phyloP scores from a whole-genome alignment of 1,284 basidiomycete species.

The Leccinum insigne region DNA sequence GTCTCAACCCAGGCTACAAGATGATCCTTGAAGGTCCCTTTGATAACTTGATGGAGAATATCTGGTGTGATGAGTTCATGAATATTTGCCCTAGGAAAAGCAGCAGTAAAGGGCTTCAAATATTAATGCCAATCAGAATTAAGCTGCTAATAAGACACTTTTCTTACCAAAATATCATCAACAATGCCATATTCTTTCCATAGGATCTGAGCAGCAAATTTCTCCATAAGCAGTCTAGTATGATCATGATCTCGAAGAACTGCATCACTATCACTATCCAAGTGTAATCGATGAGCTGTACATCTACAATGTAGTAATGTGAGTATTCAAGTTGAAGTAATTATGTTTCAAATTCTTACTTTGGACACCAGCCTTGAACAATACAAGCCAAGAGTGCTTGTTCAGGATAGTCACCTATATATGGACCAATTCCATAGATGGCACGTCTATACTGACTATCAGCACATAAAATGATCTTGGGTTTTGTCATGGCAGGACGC shows the following conservation, averaged over 20 bases:
- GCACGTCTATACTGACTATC: no score
- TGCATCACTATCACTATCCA: background rate
- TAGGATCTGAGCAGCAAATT: background rate
- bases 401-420: background rate
- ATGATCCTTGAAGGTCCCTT: no score
- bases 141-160: background rate
- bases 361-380: background rate
- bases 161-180: background rate
- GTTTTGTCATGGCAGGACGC: no score
- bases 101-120: background rate
- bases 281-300: background rate
- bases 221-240: background rate
- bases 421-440: background rate
- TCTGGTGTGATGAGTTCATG: no score
- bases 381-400: background rate
- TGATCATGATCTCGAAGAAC: background rate
- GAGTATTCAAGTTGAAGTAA: background rate
- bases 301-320: background rate
- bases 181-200: background rate
- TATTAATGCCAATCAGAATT: background rate
- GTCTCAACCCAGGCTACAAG: no score
- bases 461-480: no score
- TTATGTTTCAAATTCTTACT: background rate
- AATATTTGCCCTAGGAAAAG: no score
- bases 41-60: no score